Percentiles rank a stretch among this genome's conserved stretches.
phyloP scores from a whole-genome alignment of 768 basidiomycete species.

The Infundibulicybe gibba region DNA sequence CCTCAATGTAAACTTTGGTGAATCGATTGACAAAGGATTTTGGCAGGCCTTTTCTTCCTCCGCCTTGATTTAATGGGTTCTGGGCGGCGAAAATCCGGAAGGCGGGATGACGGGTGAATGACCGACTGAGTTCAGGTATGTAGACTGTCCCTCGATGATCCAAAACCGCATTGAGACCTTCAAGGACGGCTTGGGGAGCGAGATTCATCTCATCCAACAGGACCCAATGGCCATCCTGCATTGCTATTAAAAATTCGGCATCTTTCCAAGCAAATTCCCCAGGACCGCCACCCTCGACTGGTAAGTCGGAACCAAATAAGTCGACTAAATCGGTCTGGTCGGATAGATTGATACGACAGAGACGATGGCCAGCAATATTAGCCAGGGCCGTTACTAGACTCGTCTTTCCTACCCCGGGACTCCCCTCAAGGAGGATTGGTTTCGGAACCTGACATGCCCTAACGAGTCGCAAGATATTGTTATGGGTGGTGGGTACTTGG shows the following conservation, averaged over 20 bases:
- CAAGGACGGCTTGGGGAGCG: constrained; percentile 93
- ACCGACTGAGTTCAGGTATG: constrained; percentile 90
- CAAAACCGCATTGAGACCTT: constrained; percentile 93
- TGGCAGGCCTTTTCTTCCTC: constrained; percentile 94
- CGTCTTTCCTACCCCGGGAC: constrained; percentile 98
- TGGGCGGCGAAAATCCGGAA: constrained; percentile 98
- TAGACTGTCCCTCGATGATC: constrained; percentile 95
- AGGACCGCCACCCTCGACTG: constrained; percentile 84
- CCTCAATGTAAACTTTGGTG: constrained; percentile 94
- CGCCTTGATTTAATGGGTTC: constrained; percentile 94
- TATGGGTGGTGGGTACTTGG: constrained; percentile 81
- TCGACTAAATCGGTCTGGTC: constrained; percentile 98
- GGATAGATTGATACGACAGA: constrained; percentile 94
- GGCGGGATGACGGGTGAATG: constrained; percentile 84
- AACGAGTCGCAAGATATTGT: constrained; percentile 85
- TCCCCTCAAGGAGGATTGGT: constrained; percentile 93
- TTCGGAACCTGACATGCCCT: constrained; percentile 88
- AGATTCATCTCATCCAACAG: constrained; percentile 99
- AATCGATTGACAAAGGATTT: constrained; percentile 98
- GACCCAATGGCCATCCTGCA: constrained; percentile 98
- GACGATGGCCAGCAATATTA: constrained; percentile 66
- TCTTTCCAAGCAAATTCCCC: constrained; percentile 98
- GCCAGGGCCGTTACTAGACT: constrained; percentile 89
- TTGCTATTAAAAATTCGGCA: constrained; percentile 88
- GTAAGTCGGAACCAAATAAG: constrained; percentile 93